A percentile compares a stretch with the other conserved stretches of the same genome.
phyloP scores from a whole-genome alignment of 139 green algal genomes.

The Tetradesmus lagerheimii region DNA sequence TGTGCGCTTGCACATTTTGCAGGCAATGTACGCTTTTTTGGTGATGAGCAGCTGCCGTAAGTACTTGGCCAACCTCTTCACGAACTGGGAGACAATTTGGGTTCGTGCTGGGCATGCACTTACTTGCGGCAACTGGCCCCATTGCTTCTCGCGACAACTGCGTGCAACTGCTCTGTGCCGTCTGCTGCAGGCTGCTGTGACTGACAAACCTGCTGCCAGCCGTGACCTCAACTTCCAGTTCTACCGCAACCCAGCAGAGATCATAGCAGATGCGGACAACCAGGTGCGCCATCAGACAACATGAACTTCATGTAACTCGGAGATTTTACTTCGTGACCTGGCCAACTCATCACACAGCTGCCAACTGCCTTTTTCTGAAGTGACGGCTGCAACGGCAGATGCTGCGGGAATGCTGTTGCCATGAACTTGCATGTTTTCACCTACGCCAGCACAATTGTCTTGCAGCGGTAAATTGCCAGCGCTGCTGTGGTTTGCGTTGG shows the following conservation, averaged over 20 bases:
- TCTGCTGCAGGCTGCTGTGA: constrained; percentile 7
- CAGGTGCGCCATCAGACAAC: background rate
- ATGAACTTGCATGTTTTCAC: too few species aligned
- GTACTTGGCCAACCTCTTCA: too few species aligned
- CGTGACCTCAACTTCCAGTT: constrained; percentile 83
- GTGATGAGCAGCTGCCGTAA: background rate
- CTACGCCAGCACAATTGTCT: background rate
- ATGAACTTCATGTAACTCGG: too few species aligned
- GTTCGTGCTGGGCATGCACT: background rate
- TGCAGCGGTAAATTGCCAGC: background rate
- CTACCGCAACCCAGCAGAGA: constrained; percentile 71
- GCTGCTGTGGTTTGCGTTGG: background rate
- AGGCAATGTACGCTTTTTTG: background rate
- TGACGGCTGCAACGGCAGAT: too few species aligned
- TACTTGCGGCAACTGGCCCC: too few species aligned
- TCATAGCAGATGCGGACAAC: constrained; percentile 46
- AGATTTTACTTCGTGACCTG: too few species aligned
- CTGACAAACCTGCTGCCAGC: background rate
- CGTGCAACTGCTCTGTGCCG: background rate
- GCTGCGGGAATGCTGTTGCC: too few species aligned
- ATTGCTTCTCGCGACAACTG: background rate
- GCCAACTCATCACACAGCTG: too few species aligned
- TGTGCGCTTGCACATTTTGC: too few species aligned
- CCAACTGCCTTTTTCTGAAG: too few species aligned
- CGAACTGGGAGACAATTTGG: too few species aligned